Evolutionary conservation across 2,329 filamentous ascomycete species (phyloP).

Genomic region (Diaporthe eres): DNA sequence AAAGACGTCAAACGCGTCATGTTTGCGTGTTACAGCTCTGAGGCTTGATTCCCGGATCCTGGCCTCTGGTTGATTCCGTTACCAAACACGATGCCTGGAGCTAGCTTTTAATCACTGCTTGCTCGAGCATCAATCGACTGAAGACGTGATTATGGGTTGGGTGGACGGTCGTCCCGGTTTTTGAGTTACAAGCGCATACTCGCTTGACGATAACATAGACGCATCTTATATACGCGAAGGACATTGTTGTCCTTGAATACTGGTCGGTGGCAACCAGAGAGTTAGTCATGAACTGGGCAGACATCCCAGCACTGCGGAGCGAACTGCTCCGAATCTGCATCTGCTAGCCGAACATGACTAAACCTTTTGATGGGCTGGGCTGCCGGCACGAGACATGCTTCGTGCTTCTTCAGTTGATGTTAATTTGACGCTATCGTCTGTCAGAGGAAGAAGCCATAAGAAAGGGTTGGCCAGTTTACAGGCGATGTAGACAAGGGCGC

Average conservation of each 20-base stretch:
- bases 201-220: not conserved
- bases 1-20: slow-evolving; percentile 19
- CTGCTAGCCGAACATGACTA: not conserved
- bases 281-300: not conserved
- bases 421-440: not conserved
- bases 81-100: not conserved
- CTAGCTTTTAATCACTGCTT: not conserved
- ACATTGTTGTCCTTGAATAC: not conserved
- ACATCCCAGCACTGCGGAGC: slow-evolving; percentile 29
- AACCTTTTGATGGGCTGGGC: not conserved
- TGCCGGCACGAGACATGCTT: not conserved
- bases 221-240: not conserved
- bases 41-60: not conserved
- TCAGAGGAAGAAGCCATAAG: not conserved
- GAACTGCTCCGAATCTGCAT: slow-evolving; percentile 9
- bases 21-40: not conserved
- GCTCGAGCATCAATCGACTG: not conserved
- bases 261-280: not conserved
- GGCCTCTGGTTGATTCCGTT: not conserved
- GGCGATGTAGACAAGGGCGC: not conserved
- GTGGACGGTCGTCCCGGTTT: too few relatives aligned
- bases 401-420: not conserved
- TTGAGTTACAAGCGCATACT: not conserved
- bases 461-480: too few relatives aligned
- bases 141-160: too few relatives aligned